Percentiles rank a stretch among this genome's conserved stretches.
phyloP scores from a whole-genome alignment of 306 rosid species.

The Rosa chinensis region DNA sequence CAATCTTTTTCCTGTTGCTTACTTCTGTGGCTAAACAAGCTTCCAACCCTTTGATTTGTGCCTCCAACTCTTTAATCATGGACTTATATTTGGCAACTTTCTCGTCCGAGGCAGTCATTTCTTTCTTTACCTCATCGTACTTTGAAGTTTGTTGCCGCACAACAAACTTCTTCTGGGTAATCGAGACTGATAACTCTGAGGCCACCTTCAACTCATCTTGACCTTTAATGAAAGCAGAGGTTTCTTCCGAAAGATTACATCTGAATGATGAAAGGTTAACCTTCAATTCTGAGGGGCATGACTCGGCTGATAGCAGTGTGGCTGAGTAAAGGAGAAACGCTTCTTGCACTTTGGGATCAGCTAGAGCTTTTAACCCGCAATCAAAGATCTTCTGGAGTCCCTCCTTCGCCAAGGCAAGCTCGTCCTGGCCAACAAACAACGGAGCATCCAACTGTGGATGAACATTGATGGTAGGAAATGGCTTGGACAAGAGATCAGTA shows the following conservation, averaged over 20 bases:
- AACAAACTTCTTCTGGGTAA: neutral
- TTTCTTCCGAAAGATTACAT: neutral
- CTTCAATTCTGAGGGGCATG: no score
- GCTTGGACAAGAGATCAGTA: neutral
- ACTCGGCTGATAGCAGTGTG: no score
- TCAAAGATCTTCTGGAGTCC: conserved; percentile 2
- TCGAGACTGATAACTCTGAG: neutral
- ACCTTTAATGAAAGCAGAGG: neutral
- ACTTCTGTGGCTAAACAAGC: neutral
- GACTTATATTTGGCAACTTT: neutral
- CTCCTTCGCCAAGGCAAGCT: neutral
- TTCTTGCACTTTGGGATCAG: neutral
- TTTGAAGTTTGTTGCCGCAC: neutral
- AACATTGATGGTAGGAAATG: neutral
- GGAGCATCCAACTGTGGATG: neutral
- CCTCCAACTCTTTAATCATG: conserved; percentile 2
- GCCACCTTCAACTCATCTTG: neutral
- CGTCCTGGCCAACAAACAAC: neutral
- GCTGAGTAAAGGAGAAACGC: no score
- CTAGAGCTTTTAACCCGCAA: neutral
- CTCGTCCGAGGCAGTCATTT: neutral
- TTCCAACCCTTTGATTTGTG: neutral
- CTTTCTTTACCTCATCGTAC: neutral
- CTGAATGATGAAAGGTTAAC: neutral
- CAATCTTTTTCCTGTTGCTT: neutral